Evolutionary conservation across 2,329 filamentous ascomycete species (phyloP).

Genomic region (Colletotrichum costaricense): DNA sequence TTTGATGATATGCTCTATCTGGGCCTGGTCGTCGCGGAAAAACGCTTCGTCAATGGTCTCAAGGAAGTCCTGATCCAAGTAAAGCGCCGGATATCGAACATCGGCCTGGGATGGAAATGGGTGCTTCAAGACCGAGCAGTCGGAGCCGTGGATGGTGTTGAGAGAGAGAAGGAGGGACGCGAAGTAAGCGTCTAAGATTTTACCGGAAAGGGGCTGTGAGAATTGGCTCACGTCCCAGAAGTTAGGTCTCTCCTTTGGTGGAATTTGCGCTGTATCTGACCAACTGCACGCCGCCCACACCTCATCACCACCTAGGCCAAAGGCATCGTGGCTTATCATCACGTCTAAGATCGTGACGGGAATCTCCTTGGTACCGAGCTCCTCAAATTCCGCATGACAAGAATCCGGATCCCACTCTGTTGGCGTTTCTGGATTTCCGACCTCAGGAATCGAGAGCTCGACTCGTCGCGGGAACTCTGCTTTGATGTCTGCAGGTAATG

Average conservation of each 20-base stretch:
- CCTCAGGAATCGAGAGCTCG: background rate
- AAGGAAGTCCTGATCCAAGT: conserved; percentile 16
- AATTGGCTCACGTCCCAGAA: conserved; percentile 1
- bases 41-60: background rate
- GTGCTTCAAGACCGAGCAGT: conserved; percentile 3
- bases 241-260: too few species aligned
- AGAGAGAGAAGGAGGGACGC: conserved; percentile 4
- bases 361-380: background rate
- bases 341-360: background rate
- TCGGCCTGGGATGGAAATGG: background rate
- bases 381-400: too few species aligned
- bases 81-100: conserved; percentile 5
- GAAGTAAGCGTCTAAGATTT: background rate
- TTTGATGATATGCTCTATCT: background rate
- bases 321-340: background rate
- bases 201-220: conserved; percentile 31
- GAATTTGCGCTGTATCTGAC: background rate
- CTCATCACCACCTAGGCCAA: background rate
- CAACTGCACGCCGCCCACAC: background rate
- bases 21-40: background rate
- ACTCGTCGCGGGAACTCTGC: background rate
- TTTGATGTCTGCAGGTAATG: background rate
- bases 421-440: background rate
- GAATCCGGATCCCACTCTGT: conserved; percentile 6
- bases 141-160: conserved; percentile 6